Percentiles rank a stretch among this genome's conserved stretches.
Evolutionary conservation across 2,329 filamentous ascomycete genomes (phyloP).

Genomic region (Talaromyces amestolkiae): DNA sequence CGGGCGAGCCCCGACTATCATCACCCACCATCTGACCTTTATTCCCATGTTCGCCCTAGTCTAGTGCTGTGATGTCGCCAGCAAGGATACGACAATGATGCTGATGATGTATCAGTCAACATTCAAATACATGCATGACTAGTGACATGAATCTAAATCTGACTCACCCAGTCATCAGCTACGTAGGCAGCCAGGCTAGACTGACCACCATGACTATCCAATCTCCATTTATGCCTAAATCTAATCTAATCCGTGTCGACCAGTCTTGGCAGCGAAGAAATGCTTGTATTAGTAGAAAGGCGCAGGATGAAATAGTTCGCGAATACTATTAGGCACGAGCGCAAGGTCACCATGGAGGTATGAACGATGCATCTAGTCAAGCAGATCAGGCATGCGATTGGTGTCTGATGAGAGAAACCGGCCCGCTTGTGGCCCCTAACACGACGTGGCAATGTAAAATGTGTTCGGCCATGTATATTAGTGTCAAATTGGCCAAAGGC

Average conservation of each 20-base stretch:
- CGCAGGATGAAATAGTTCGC: not conserved
- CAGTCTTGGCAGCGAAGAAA: not conserved
- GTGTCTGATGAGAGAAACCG: conserved; percentile 11
- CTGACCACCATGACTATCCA: not conserved
- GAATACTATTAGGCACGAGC: conserved; percentile 6
- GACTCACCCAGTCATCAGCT: not conserved
- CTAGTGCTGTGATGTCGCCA: not conserved
- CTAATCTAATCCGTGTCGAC: not conserved
- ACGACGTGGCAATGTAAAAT: conserved; percentile 16
- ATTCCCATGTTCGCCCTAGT: not conserved
- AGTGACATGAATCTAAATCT: not conserved
- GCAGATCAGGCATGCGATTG: conserved; percentile 8
- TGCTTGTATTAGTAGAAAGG: not conserved
- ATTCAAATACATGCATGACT: not conserved
- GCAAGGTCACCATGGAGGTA: not conserved
- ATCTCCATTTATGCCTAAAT: conserved; percentile 2
- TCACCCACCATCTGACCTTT: not conserved
- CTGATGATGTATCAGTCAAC: not conserved
- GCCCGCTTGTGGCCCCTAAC: conserved; percentile 12
- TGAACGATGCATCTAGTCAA: not conserved
- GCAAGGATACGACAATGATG: not conserved
- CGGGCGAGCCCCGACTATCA: not conserved
- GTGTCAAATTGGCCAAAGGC: not conserved
- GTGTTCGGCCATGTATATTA: conserved; percentile 3
- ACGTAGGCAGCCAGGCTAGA: conserved; percentile 5